Conservation (phyloP, 164 flowering plant species). For the Chimonanthus praecox region DNA sequence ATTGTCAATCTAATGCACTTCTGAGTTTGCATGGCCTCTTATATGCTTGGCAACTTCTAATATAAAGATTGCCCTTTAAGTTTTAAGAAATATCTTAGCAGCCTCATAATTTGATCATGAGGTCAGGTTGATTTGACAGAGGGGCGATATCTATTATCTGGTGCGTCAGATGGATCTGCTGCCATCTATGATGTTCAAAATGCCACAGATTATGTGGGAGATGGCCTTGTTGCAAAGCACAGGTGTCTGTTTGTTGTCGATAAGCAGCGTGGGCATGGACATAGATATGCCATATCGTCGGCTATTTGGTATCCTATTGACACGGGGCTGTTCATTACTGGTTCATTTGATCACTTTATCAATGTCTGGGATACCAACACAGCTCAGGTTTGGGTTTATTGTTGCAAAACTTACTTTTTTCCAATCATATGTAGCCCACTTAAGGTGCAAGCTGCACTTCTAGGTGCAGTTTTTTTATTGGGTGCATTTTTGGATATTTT, state of each 20-base stretch:
- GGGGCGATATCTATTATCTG: conserved; percentile 77
- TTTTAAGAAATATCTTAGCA: neutral
- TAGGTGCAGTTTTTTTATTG: neutral
- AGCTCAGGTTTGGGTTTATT: conserved; percentile 38
- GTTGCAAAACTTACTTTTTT: neutral
- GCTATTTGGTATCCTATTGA: conserved; percentile 97
- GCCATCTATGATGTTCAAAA: conserved; percentile 78
- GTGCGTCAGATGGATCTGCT: conserved; percentile 87
- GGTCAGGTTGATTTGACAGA: conserved; percentile 94
- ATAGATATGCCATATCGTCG: conserved; percentile 71
- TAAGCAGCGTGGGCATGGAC: conserved; percentile 73
- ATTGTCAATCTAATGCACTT: neutral
- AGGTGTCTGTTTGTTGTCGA: conserved; percentile 49
- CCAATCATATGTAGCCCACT: neutral
- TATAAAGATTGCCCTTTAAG: neutral
- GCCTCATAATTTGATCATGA: conserved; percentile 23
- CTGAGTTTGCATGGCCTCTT: neutral
- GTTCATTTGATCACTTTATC: conserved; percentile 77
- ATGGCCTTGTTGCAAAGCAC: conserved; percentile 67
- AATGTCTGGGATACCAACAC: conserved; percentile 97
- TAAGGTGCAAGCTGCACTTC: neutral
- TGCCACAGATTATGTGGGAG: conserved; percentile 50
- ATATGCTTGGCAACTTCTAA: neutral
- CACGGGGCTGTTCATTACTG: conserved; percentile 86
- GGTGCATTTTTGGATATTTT: too few relatives aligned